These are phyloP conservation scores for Plasmodium vivax DNA, from an alignment of 169 alveolate species.

Conservation along the genomic window DNA sequence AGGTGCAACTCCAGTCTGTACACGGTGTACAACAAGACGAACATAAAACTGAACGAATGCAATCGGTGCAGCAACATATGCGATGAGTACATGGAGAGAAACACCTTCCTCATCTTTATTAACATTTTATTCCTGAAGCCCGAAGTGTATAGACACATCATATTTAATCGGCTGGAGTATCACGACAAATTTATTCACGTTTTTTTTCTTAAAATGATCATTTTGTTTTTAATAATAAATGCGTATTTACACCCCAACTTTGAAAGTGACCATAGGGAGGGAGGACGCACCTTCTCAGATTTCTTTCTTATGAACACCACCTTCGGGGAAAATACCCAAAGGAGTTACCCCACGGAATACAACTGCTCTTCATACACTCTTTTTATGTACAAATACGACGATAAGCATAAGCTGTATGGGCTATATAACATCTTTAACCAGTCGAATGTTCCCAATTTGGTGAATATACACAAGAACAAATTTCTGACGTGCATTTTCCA, in stretches of 20 bases:
- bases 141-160: conserved; percentile 67
- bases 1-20: conserved; percentile 46
- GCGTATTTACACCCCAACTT: conserved; percentile 68
- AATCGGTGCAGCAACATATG: conserved; percentile 59
- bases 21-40: conserved; percentile 53
- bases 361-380: conserved; percentile 63
- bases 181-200: conserved; percentile 49
- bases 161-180: conserved; percentile 51
- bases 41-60: conserved; percentile 63
- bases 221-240: conserved; percentile 63
- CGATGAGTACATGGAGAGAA: conserved; percentile 69
- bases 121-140: conserved; percentile 63
- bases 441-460: conserved; percentile 22
- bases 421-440: conserved; percentile 42
- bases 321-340: conserved; percentile 4
- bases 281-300: conserved; percentile 4
- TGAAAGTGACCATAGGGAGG: conserved; percentile 18
- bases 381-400: conserved; percentile 56
- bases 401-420: conserved; percentile 47
- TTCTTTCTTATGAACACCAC: conserved; percentile 13
- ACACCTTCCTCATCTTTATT: conserved; percentile 38
- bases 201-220: conserved; percentile 45
- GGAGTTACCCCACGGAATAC: neutral
- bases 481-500: conserved; percentile 47
- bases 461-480: conserved; percentile 54